phyloP scores from a whole-genome alignment of 805 yeast genomes.

The Clavispora carvajalis region DNA sequence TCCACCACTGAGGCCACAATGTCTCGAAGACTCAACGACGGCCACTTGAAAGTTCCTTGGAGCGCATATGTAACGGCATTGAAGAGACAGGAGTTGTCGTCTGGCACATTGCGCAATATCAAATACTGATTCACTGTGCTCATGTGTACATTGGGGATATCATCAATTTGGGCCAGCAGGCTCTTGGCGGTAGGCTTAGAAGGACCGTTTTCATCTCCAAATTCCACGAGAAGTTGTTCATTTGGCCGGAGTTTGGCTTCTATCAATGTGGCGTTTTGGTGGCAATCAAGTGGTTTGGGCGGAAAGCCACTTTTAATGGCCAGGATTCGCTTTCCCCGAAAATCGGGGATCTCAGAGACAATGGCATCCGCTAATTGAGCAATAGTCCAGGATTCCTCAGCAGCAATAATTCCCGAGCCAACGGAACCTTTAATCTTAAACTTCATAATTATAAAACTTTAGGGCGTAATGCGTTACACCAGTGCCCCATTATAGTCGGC shows the following conservation, averaged over 20 bases:
- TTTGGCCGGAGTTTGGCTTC: constrained; percentile 51
- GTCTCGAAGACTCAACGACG: constrained; percentile 32
- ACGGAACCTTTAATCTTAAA: constrained; percentile 3
- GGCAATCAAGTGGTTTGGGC: constrained; percentile 39
- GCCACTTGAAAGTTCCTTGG: constrained; percentile 17
- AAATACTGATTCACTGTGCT: constrained; percentile 26
- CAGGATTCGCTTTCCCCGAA: not conserved
- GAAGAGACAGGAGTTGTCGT: constrained; percentile 76
- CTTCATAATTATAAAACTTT: not conserved
- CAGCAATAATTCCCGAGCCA: constrained; percentile 1
- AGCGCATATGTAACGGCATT: constrained; percentile 56
- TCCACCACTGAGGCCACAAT: constrained; percentile 45
- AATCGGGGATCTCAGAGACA: not conserved
- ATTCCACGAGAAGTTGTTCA: constrained; percentile 48
- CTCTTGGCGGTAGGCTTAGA: constrained; percentile 2
- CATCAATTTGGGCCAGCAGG: constrained; percentile 6
- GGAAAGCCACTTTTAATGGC: constrained; percentile 47
- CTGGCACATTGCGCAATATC: constrained; percentile 56
- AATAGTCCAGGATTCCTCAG: not conserved
- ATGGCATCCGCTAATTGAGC: not conserved
- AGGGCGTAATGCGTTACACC: not conserved
- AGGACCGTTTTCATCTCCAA: constrained; percentile 2
- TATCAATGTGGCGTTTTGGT: constrained; percentile 18
- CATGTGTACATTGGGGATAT: constrained; percentile 23
- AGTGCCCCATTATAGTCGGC: not conserved